Evolutionary conservation across 371 early-diverging fungal genomes (phyloP).

Genomic region (Cokeromyces recurvatus): DNA sequence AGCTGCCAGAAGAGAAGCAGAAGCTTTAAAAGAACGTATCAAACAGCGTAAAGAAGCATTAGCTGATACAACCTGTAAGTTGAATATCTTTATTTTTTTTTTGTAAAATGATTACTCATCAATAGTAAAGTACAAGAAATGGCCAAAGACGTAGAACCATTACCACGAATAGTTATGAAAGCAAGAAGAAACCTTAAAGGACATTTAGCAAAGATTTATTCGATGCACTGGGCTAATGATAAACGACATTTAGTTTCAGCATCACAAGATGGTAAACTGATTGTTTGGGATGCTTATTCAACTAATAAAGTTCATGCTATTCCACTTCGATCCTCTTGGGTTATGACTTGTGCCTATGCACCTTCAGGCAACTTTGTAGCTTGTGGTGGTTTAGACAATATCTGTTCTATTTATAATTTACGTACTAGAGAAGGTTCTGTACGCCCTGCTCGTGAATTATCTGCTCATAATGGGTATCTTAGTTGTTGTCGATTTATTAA

Average conservation of each 20-base stretch:
- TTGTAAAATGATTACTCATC: neutral
- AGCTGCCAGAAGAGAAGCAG: constrained; percentile 92
- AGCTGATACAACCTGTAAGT: constrained; percentile 91
- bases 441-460: constrained; percentile 90
- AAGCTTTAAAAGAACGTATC: constrained; percentile 92
- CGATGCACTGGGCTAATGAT: constrained; percentile 98
- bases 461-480: constrained; percentile 94
- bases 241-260: constrained; percentile 94
- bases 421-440: constrained; percentile 86
- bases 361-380: constrained; percentile 98
- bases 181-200: constrained; percentile 86
- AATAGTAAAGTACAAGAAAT: constrained; percentile 47
- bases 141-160: constrained; percentile 48
- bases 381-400: constrained; percentile 98
- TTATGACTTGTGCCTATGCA: constrained; percentile 98
- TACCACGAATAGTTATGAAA: constrained; percentile 78
- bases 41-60: constrained; percentile 86
- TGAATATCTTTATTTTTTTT: neutral
- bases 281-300: constrained; percentile 97
- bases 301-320: constrained; percentile 98
- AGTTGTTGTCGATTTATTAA: constrained; percentile 94
- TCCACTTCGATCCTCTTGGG: constrained; percentile 97
- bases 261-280: constrained; percentile 98
- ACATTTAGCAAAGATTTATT: constrained; percentile 97
- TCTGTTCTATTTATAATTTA: constrained; percentile 95